Evolutionary conservation across 306 rosid species (phyloP).

Genomic region (Fragaria nilgerrensis): DNA sequence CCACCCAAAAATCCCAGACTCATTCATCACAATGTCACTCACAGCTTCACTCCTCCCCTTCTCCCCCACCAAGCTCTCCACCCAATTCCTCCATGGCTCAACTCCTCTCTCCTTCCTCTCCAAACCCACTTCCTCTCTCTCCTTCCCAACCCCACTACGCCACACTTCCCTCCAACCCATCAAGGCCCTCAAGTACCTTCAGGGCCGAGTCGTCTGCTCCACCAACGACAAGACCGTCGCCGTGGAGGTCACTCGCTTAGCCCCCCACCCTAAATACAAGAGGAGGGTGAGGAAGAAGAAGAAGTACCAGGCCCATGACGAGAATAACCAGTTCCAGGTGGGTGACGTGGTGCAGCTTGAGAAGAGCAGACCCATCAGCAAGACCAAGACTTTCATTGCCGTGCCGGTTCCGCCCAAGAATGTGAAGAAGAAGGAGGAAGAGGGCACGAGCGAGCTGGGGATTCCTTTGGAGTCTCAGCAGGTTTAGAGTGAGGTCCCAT

Average conservation of each 20-base stretch:
- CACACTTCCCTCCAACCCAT: conserved; percentile 45
- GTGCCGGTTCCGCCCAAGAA: conserved; percentile 41
- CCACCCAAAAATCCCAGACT: background rate
- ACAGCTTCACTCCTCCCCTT: conserved; percentile 57
- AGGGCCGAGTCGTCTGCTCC: conserved; percentile 75
- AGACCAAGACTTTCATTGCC: conserved; percentile 81
- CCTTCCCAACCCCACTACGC: conserved; percentile 26
- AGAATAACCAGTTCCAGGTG: conserved; percentile 70
- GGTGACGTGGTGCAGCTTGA: conserved; percentile 84
- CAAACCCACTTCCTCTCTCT: conserved; percentile 40
- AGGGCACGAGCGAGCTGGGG: conserved; percentile 35
- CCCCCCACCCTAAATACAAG: conserved; percentile 91
- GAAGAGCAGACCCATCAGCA: conserved; percentile 77
- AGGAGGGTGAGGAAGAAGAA: conserved; percentile 85
- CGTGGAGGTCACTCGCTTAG: conserved; percentile 79
- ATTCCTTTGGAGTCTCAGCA: conserved; percentile 77
- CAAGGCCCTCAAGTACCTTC: conserved; percentile 65
- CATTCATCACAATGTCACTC: conserved; percentile 23
- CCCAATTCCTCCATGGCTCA: conserved; percentile 58
- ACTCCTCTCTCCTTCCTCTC: conserved; percentile 46
- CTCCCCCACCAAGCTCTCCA: conserved; percentile 58
- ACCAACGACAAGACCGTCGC: conserved; percentile 78
- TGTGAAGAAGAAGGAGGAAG: conserved; percentile 22
- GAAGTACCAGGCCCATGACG: conserved; percentile 97
- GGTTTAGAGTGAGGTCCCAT: conserved; percentile 20